Percentiles rank a stretch among this genome's conserved stretches.
Conservation (phyloP, 2,329 filamentous ascomycete genomes). For the Microcyclosporella mali region DNA sequence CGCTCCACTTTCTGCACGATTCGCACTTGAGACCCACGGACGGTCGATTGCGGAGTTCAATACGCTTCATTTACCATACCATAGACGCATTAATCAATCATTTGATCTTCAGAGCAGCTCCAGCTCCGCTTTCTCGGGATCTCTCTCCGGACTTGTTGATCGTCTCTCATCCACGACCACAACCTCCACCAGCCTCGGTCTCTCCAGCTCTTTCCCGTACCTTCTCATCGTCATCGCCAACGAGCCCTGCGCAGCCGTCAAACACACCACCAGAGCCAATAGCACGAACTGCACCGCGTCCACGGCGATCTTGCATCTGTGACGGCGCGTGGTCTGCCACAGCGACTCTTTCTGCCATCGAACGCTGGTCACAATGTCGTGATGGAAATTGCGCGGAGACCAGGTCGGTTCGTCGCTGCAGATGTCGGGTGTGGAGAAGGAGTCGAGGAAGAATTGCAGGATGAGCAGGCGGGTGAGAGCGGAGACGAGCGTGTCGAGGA, state of each 20-base stretch:
- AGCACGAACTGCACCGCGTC: constrained; percentile 17
- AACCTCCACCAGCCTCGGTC: background rate
- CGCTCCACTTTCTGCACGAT: too few species aligned
- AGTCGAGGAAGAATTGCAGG: constrained; percentile 21
- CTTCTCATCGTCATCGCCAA: constrained; percentile 17
- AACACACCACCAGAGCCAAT: constrained; percentile 11
- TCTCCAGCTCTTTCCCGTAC: constrained; percentile 13
- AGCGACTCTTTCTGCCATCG: constrained; percentile 19
- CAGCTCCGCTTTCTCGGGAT: constrained; percentile 10
- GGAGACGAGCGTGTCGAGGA: constrained; percentile 24
- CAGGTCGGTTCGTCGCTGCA: constrained; percentile 18
- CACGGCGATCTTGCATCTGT: constrained; percentile 18
- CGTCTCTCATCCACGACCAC: constrained; percentile 4
- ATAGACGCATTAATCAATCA: background rate
- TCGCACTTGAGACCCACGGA: too few species aligned
- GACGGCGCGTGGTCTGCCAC: constrained; percentile 11
- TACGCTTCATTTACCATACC: too few species aligned
- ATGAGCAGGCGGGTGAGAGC: constrained; percentile 20
- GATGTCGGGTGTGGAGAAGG: constrained; percentile 20
- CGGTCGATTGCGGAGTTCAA: too few species aligned
- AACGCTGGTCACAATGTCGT: constrained; percentile 20
- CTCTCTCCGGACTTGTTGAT: constrained; percentile 10
- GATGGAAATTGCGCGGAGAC: constrained; percentile 16
- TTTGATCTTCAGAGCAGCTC: background rate
- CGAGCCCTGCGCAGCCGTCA: constrained; percentile 17